phyloP scores from a whole-genome alignment of 108 stramenopile genomes.

The Parietichytrium sp. region DNA sequence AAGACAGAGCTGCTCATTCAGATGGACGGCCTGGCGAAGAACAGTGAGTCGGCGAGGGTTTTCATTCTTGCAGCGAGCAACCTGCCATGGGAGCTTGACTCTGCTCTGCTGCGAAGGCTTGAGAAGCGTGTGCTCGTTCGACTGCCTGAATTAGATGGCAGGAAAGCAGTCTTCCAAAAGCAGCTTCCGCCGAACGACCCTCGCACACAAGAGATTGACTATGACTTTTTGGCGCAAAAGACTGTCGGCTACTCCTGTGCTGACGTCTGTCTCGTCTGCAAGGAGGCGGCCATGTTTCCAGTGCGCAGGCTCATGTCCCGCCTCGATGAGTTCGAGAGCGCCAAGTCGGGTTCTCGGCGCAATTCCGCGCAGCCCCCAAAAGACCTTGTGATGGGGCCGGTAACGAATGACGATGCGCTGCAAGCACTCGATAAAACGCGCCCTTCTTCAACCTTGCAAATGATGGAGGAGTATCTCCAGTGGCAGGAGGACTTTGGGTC shows the following conservation, averaged over 20 bases:
- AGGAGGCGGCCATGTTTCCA: slow-evolving; percentile 73
- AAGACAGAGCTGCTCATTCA: slow-evolving; percentile 94
- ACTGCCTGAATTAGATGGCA: slow-evolving; percentile 71
- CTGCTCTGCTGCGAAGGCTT: slow-evolving; percentile 80
- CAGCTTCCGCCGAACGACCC: slow-evolving; percentile 30
- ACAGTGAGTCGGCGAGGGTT: slow-evolving; percentile 46
- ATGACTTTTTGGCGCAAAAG: slow-evolving; percentile 28
- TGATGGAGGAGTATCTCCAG: neutral
- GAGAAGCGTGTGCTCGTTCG: slow-evolving; percentile 77
- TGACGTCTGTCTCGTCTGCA: slow-evolving; percentile 65
- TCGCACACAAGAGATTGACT: slow-evolving; percentile 4
- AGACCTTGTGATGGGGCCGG: neutral
- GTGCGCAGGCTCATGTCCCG: slow-evolving; percentile 54
- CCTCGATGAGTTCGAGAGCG: neutral
- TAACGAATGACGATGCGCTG: neutral
- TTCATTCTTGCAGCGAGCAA: slow-evolving; percentile 86
- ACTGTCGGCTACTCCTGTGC: slow-evolving; percentile 58
- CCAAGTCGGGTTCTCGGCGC: neutral
- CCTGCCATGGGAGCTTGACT: slow-evolving; percentile 88
- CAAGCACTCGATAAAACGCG: neutral
- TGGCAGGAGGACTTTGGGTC: slow-evolving; percentile 39
- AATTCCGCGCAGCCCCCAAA: neutral
- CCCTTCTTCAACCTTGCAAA: neutral
- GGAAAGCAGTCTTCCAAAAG: slow-evolving; percentile 64
- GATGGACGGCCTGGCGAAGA: slow-evolving; percentile 78